Percentiles rank a stretch among this genome's conserved stretches.
Conservation (phyloP, 495 filamentous ascomycete genomes). For the Talaromyces borbonicus region DNA sequence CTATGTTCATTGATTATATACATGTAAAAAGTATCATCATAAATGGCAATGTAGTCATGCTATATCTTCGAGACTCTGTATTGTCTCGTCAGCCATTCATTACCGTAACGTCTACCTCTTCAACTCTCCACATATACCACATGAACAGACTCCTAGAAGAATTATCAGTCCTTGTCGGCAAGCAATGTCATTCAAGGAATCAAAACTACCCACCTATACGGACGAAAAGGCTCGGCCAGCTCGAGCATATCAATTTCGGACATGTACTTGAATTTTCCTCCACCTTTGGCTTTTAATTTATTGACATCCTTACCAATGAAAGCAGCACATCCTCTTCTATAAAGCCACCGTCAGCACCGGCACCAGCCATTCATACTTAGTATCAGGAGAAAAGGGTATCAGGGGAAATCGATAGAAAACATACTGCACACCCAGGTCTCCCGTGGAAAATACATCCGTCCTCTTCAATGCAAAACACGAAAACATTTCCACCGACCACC, state of each 20-base stretch:
- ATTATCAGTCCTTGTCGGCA: slow-evolving; percentile 7
- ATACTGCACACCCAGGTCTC: slow-evolving; percentile 87
- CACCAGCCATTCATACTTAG: slow-evolving; percentile 7
- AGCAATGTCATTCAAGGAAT: slow-evolving; percentile 11
- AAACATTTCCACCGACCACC: slow-evolving; percentile 97
- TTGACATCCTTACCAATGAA: slow-evolving; percentile 74
- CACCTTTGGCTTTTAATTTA: slow-evolving; percentile 71
- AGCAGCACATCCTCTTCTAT: slow-evolving; percentile 74
- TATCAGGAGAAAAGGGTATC: background rate
- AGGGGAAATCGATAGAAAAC: slow-evolving; percentile 14
- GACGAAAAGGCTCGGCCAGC: slow-evolving; percentile 66
- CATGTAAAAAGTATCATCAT: too few species aligned
- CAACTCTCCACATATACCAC: slow-evolving; percentile 92
- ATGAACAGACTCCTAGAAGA: slow-evolving; percentile 54
- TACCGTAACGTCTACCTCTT: slow-evolving; percentile 62
- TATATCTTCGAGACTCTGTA: too few species aligned
- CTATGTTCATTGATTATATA: slow-evolving; percentile 15
- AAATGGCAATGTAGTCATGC: too few species aligned
- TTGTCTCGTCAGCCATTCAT: slow-evolving; percentile 29
- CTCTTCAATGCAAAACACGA: slow-evolving; percentile 84
- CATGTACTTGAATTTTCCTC: slow-evolving; percentile 97
- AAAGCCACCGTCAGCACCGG: too few species aligned
- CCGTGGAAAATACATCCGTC: slow-evolving; percentile 85
- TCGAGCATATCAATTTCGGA: slow-evolving; percentile 84
- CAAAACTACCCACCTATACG: slow-evolving; percentile 58